A percentile compares a stretch with the other conserved stretches of the same genome.
phyloP scores from a whole-genome alignment of 306 rosid species.

The Lagenaria siceraria region DNA sequence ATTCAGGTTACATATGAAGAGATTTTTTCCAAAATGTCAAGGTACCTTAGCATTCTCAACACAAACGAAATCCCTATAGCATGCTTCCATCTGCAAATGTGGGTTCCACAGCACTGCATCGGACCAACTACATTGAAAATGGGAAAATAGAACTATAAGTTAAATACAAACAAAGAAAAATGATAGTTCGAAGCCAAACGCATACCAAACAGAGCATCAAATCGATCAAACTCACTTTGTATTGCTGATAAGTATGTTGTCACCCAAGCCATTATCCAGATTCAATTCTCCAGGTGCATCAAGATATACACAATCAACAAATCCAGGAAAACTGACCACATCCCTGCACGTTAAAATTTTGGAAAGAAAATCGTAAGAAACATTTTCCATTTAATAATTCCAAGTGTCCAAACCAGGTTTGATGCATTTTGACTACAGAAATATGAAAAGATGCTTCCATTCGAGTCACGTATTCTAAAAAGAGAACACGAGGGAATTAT shows the following conservation, averaged over 20 bases:
- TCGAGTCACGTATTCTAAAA: neutral
- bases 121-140: conserved; percentile 56
- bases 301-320: conserved; percentile 78
- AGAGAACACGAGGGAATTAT: neutral
- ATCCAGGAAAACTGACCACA: conserved; percentile 80
- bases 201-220: conserved; percentile 6
- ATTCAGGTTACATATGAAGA: neutral
- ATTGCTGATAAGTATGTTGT: conserved; percentile 53
- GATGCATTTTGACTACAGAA: neutral
- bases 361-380: conserved; percentile 2
- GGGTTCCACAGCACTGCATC: conserved; percentile 98
- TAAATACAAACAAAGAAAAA: neutral
- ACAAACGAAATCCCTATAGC: conserved; percentile 89
- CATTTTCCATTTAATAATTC: neutral
- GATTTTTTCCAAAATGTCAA: neutral
- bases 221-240: conserved; percentile 44
- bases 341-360: conserved; percentile 37
- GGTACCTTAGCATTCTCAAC: conserved; percentile 96
- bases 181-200: neutral
- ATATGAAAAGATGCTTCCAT: neutral
- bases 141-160: conserved; percentile 7
- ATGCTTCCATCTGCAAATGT: conserved; percentile 74
- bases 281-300: conserved; percentile 54
- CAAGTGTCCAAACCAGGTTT: neutral
- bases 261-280: conserved; percentile 88